Evolutionary conservation across 2,329 filamentous ascomycete genomes (phyloP), one percentile per base, ranked within the genome.

Genomic region (Epichloe gansuensis): DNA sequence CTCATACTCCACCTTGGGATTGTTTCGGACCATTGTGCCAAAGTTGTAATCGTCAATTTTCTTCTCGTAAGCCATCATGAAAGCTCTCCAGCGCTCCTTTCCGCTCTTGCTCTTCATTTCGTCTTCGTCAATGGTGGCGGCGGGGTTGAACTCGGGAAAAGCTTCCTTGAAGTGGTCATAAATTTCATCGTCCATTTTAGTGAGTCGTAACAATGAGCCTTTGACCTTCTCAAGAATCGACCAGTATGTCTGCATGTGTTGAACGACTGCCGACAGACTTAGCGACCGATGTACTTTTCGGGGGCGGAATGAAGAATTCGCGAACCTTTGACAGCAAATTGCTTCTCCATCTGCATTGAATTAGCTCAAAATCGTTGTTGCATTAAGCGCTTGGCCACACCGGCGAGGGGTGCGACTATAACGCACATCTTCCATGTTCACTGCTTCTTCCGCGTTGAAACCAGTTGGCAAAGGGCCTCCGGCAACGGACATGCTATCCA

Each of bases 181-280:
- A 69, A 98, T 98, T 44, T 96, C 89, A 66, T 97, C 85, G 71
- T 98, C 93, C 63, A 94, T 79, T 73, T 91, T 93, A 55, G 93
- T 98, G 57, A 98, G 80, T 56, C 89, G 87, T 54, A 98, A 76
- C 56, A 83, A 74, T n/a, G 89, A 95, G 59, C 91, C 93, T 61
- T 81, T 87, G 59, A 95, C 81, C 66, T 85, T 89, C 70, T 96
- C 86, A 61, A 98, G 86, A 65, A 98, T 91, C 50, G 84, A 77
- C 91, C 91, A 98, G 77, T 98, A 97, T 47, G 91, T 96, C 64
- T 88, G 81, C 78, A 98, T 88, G 70, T 98, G 93, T 70, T 95
- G 87, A 39, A 97, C 93, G 49, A 85, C 90, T 74, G 58, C 27
- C 36, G 17, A 3, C 4, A 27, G 42, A 38, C 27, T 43, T 39